Percentiles rank a stretch among this genome's conserved stretches.
These are phyloP conservation scores for Phytophthora cactorum DNA, from an alignment of 352 stramenopile genomes.

Conservation along the genomic window DNA sequence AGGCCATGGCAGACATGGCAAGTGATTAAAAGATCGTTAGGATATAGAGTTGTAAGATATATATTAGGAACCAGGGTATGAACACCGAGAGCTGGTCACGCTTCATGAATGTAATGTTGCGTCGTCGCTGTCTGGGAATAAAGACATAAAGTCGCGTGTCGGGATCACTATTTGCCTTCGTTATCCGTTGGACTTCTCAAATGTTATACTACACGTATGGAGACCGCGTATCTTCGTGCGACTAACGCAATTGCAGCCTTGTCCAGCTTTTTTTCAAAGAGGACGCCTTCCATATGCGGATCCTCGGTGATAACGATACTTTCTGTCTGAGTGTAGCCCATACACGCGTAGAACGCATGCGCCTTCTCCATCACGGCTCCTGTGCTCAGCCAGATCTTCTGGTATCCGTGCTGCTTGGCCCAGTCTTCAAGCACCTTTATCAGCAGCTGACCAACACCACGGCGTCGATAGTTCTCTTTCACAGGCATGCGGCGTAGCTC, in stretches of 20 bases:
- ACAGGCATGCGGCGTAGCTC: conserved; percentile 34
- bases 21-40: conserved; percentile 10
- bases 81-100: conserved; percentile 1
- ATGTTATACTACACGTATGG: too few species aligned
- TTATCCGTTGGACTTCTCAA: background rate
- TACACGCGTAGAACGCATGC: conserved; percentile 25
- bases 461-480: conserved; percentile 25
- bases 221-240: too few species aligned
- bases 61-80: conserved; percentile 22
- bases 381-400: conserved; percentile 27
- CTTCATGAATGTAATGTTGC: conserved; percentile 9
- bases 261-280: conserved; percentile 31
- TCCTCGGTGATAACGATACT: conserved; percentile 28
- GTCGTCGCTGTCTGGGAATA: background rate
- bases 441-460: conserved; percentile 21
- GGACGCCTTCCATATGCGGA: conserved; percentile 25
- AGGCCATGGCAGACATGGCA: conserved; percentile 45
- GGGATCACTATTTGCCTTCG: background rate
- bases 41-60: conserved; percentile 30
- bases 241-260: too few species aligned
- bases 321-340: conserved; percentile 23
- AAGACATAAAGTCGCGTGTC: background rate
- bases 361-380: conserved; percentile 26
- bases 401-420: conserved; percentile 17
- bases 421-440: conserved; percentile 23